Evolutionary conservation across 75 land plant genomes (phyloP).

Genomic region (Pinus tabuliformis): DNA sequence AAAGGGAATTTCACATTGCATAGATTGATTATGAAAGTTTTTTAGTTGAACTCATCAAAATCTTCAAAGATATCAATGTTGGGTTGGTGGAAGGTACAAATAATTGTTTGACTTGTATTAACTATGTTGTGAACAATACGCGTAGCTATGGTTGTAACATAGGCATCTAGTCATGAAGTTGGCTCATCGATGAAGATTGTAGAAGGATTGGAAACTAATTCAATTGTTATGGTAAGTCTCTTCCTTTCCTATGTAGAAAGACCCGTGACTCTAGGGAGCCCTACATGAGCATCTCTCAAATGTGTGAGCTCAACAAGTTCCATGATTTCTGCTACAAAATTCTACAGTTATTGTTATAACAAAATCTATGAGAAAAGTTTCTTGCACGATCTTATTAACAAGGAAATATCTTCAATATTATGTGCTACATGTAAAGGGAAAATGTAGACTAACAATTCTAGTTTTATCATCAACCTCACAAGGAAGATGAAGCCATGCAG

Average conservation of each 20-base stretch:
- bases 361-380: not conserved
- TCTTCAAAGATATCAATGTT: slow-evolving; percentile 12
- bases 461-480: too few relatives aligned
- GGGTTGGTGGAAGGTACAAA: slow-evolving; percentile 68
- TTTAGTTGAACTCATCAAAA: slow-evolving; percentile 45
- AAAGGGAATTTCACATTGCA: not conserved
- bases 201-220: too few relatives aligned
- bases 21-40: too few relatives aligned
- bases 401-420: not conserved
- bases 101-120: slow-evolving; percentile 56
- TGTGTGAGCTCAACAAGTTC: slow-evolving; percentile 52
- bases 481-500: too few relatives aligned
- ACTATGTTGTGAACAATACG: slow-evolving; percentile 62
- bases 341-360: not conserved
- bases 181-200: too few relatives aligned
- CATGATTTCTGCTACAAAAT: slow-evolving; percentile 35
- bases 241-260: too few relatives aligned
- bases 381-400: not conserved
- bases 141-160: slow-evolving; percentile 51
- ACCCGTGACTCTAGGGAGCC: too few relatives aligned
- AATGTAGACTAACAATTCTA: too few relatives aligned
- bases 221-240: too few relatives aligned
- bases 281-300: not conserved
- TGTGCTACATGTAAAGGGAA: too few relatives aligned
- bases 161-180: too few relatives aligned